Evolutionary conservation across 2,329 filamentous ascomycete genomes (phyloP), one percentile per base, ranked within the genome.

Genomic region (Ceratocystis smalleyi): DNA sequence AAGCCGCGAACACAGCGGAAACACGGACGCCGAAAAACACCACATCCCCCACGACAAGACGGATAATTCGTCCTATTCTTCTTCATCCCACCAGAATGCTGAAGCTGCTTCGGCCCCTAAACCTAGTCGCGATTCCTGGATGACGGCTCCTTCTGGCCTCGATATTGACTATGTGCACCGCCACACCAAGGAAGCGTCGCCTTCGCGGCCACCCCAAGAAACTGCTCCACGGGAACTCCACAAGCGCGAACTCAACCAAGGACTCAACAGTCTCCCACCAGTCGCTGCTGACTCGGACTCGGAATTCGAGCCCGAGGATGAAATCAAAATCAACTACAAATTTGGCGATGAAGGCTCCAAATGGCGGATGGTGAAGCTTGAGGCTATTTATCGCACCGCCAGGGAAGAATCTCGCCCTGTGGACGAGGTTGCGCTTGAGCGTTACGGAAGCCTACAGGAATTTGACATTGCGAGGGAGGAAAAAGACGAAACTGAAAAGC

Each of bases 361-460:
- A 70, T 99, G 95, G 94, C 86, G 95, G 61, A 96, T 99, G 91
- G 95, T 87, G 5, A 96, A 91, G 73, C 82, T 99, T 40, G 91
- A 88, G 68, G 87, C 85, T 10, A 89, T 96, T 1, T 96, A 95
- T 73, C 82, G 83, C 30, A 81, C 86, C 63, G 89, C 91, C 0
- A 81, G 95, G 69, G 86, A 94, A 69, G 85, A 78, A 0, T 85
- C 85, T 0, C 80, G 80, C n/a, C 70, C 82, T 0, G 79, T 95
- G 0, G 92, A 97, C 5, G 89, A 95, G 0, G 78, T 97, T 60
- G 94, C 91, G 0, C 70, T 88, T 45, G 88, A 96, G 69, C 81
- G 89, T 12, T 96, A 88, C 71, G 92, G 91, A 1, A 84, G 83
- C 68, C 72, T 99, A 17, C 82, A 85, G 30, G 86, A 88, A 15